Base-by-base conservation (phyloP, 371 early-diverging fungal genomes). In the Rozella allomycis region DNA sequence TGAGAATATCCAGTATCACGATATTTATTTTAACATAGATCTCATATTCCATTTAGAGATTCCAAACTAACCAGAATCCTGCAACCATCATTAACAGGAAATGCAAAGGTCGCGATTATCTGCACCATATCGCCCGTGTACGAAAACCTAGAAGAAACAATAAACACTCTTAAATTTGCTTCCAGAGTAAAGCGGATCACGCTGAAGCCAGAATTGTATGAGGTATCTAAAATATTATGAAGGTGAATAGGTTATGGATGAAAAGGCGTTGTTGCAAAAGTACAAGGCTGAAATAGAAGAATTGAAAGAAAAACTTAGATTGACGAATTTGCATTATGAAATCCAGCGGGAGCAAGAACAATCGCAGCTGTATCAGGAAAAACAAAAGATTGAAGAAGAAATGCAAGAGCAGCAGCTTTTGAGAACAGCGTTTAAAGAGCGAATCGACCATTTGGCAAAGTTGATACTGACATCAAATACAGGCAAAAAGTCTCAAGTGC, bases 11-110 rank as follows among this genome's bases (percentile, higher is more conserved):
- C 33, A n/a, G 21, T 21, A 34, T 20, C 23, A 11, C 11, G 20
- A 12, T 9, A 35, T 10, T 21, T 12, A 3, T 18, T 31, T 4
- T 17, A 17, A 21, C 42, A 33, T 26, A 58, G 61, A 12, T 53
- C 47, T 5, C 79, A 78, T 50, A 69, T 82, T 21, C 80, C 83
- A 2, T 90, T 67, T 52, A 73, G 87, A 14, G 85, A 90, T 41
- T 79, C 83, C 5, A 87, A 90, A 44, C 50, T 91, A 25, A 91
- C 87, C 0, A 45, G 86, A 20, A 62, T 86, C 21, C 49, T 91
- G 20, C 82, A 86, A 42, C 55, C 68, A 2, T 73, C 81, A 4
- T 54, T 91, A 21, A 65, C 62, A 14, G 82, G 81, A 12, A 72
- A 73, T 37, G 68, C 80, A 1, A 58, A 74, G 4, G 60, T 78